These are phyloP conservation scores for Petunia axillaris DNA, from an alignment of 257 asterid species.

Conservation along the genomic window DNA sequence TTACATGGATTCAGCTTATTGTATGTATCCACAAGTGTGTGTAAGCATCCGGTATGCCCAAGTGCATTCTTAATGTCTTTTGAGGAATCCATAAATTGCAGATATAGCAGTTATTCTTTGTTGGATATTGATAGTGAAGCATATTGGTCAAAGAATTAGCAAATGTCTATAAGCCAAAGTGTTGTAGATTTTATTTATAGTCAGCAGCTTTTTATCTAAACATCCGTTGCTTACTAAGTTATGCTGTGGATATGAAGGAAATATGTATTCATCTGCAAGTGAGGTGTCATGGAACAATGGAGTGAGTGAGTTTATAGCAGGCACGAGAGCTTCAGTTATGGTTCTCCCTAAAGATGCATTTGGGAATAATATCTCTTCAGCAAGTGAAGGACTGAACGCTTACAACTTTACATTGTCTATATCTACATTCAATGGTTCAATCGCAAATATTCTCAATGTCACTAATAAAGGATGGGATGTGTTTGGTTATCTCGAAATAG, in stretches of 20 bases:
- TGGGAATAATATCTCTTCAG: constrained; percentile 73
- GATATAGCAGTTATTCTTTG: neutral
- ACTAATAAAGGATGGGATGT: constrained; percentile 63
- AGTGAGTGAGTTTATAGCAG: constrained; percentile 60
- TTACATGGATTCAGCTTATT: neutral
- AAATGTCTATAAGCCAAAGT: neutral
- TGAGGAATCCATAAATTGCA: no score
- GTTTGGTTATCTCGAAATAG: constrained; percentile 54
- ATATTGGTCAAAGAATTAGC: neutral
- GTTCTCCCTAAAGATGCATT: constrained; percentile 88
- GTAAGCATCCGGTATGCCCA: neutral
- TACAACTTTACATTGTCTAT: constrained; percentile 50
- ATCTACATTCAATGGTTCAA: constrained; percentile 41
- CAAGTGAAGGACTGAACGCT: constrained; percentile 42
- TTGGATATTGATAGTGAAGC: neutral
- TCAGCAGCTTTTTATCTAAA: neutral
- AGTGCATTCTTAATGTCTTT: no score
- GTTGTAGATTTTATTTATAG: neutral
- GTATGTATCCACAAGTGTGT: neutral
- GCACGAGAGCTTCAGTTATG: constrained; percentile 53
- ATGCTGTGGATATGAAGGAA: constrained; percentile 49
- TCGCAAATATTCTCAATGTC: constrained; percentile 47
- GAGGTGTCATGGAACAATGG: constrained; percentile 63
- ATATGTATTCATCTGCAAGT: constrained; percentile 75
- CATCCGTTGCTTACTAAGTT: neutral